These are phyloP conservation scores for Tylopilus balloui DNA, from an alignment of 768 basidiomycete genomes.

Conservation along the genomic window DNA sequence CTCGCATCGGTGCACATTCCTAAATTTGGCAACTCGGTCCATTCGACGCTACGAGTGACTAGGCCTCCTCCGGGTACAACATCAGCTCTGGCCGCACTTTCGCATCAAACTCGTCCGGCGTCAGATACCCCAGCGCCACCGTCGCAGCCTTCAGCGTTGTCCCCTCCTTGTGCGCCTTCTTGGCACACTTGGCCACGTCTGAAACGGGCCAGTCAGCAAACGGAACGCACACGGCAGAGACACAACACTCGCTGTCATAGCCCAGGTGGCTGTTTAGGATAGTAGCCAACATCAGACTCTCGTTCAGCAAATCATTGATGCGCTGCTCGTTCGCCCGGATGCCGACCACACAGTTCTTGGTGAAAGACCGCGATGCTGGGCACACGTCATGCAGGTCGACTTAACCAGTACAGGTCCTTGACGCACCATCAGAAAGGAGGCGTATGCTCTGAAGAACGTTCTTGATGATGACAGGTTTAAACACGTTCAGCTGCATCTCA, in stretches of 20 bases:
- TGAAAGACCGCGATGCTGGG: conserved; percentile 84
- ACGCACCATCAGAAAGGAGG: conserved; percentile 81
- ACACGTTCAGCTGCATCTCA: conserved; percentile 81
- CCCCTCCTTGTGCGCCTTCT: conserved; percentile 99
- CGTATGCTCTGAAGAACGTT: conserved; percentile 96
- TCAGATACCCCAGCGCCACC: conserved; percentile 79
- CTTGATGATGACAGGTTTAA: conserved; percentile 98
- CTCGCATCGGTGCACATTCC: conserved; percentile 31
- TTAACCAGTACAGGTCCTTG: neutral
- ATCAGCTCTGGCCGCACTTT: conserved; percentile 92
- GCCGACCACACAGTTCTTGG: conserved; percentile 94
- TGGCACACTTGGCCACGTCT: conserved; percentile 98
- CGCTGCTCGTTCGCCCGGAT: conserved; percentile 95
- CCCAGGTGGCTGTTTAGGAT: conserved; percentile 94
- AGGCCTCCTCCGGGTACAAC: conserved; percentile 65
- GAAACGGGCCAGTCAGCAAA: conserved; percentile 12
- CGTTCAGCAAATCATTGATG: conserved; percentile 83
- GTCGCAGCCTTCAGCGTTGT: conserved; percentile 95
- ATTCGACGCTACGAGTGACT: conserved; percentile 17
- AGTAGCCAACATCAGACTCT: conserved; percentile 97
- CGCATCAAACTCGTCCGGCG: conserved; percentile 87
- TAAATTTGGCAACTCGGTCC: conserved; percentile 28
- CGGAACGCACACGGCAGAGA: neutral
- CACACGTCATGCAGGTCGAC: conserved; percentile 8
- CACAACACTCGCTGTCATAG: conserved; percentile 81